Conservation (phyloP, 106 monocot genomes). For the Dendrobium chrysotoxum region DNA sequence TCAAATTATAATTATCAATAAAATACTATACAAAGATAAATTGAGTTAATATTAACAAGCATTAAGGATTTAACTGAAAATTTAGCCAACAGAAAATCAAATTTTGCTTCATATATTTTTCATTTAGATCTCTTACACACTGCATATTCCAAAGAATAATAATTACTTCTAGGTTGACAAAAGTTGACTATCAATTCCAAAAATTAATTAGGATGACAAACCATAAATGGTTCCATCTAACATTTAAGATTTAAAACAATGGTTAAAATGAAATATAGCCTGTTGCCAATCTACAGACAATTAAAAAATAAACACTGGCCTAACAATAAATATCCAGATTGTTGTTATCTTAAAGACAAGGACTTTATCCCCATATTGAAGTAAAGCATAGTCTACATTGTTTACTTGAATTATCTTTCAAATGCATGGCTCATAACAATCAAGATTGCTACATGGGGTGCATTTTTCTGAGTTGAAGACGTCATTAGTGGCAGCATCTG, state of each 20-base stretch:
- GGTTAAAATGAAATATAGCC: background rate
- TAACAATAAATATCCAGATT: background rate
- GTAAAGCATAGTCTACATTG: background rate
- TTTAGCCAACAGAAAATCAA: too few species aligned
- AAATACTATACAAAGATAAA: too few species aligned
- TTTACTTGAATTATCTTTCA: background rate
- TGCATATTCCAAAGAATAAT: slow-evolving; percentile 17
- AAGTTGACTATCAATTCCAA: background rate
- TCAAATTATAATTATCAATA: too few species aligned
- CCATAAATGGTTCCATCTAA: background rate
- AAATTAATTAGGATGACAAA: background rate
- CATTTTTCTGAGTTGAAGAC: too few species aligned
- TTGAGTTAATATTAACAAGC: too few species aligned
- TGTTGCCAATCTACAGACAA: background rate
- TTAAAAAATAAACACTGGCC: background rate
- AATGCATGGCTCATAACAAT: background rate
- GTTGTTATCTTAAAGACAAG: background rate
- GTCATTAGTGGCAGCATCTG: too few species aligned
- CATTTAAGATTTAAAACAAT: background rate
- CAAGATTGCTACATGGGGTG: background rate
- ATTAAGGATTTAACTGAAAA: too few species aligned
- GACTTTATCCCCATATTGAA: background rate
- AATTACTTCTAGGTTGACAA: background rate
- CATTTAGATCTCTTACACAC: slow-evolving; percentile 55
- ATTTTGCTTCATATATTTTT: slow-evolving; percentile 64